Conservation (phyloP, 768 basidiomycete species). For the Epithele typhae region DNA sequence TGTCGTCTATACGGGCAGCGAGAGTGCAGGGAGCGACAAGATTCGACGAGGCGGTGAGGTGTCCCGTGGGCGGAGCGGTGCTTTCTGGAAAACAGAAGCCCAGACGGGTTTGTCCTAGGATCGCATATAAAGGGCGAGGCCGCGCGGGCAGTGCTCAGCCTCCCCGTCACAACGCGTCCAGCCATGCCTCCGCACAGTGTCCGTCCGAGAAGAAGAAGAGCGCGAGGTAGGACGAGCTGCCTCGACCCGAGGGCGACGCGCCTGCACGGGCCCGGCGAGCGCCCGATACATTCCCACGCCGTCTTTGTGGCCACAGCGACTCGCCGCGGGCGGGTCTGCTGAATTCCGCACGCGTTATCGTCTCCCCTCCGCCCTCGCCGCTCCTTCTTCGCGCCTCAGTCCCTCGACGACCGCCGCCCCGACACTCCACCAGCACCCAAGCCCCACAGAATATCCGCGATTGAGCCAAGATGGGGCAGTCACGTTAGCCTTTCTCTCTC, state of each 20-base stretch:
- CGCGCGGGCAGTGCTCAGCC: slow-evolving; percentile 6
- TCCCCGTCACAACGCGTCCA: slow-evolving; percentile 1
- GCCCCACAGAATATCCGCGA: background rate
- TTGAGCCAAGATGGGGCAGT: slow-evolving; percentile 66
- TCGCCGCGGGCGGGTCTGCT: background rate
- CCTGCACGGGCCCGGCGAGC: slow-evolving; percentile 12
- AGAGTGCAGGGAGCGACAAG: no score
- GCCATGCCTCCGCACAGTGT: slow-evolving; percentile 2
- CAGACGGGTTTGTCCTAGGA: background rate
- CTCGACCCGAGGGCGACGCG: slow-evolving; percentile 4
- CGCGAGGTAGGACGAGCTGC: no score
- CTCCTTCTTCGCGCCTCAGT: background rate
- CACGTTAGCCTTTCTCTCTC: slow-evolving; percentile 50
- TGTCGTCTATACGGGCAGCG: no score
- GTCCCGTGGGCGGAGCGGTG: slow-evolving; percentile 10
- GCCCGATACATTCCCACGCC: slow-evolving; percentile 11
- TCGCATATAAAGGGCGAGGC: slow-evolving; percentile 7
- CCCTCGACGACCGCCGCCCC: background rate
- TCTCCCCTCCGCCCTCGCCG: slow-evolving; percentile 1
- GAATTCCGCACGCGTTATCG: slow-evolving; percentile 6
- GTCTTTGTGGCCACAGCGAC: slow-evolving; percentile 10
- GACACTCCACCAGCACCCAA: no score
- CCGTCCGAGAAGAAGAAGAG: background rate
- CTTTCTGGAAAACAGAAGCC: slow-evolving; percentile 7
- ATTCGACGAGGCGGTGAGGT: background rate